A percentile compares a stretch with the other conserved stretches of the same genome.
phyloP scores from a whole-genome alignment of 768 basidiomycete species.

The Boletus rubroflammeus region DNA sequence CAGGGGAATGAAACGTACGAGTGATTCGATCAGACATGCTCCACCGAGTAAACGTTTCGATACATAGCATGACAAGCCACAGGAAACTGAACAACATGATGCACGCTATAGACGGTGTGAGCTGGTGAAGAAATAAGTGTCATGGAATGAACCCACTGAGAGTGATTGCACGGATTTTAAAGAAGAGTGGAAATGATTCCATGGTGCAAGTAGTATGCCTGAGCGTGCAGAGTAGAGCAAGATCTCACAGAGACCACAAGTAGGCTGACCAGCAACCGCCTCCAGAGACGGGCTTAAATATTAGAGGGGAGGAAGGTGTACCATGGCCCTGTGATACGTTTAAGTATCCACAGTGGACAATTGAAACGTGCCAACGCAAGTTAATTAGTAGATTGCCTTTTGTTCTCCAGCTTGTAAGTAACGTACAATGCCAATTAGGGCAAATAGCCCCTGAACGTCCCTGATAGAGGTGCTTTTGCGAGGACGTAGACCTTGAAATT shows the following conservation, averaged over 20 bases:
- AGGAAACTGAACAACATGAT: slow-evolving; percentile 44
- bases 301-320: background rate
- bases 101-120: slow-evolving; percentile 32
- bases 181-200: slow-evolving; percentile 32
- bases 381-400: slow-evolving; percentile 2
- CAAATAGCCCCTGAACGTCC: slow-evolving; percentile 21
- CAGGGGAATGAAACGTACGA: slow-evolving; percentile 34
- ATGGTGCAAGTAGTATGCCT: slow-evolving; percentile 12
- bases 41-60: slow-evolving; percentile 47
- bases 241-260: slow-evolving; percentile 23
- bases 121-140: background rate
- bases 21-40: slow-evolving; percentile 40
- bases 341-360: slow-evolving; percentile 16
- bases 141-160: slow-evolving; percentile 24
- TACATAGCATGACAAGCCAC: slow-evolving; percentile 46
- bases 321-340: background rate
- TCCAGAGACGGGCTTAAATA: slow-evolving; percentile 14
- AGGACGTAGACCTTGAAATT: background rate
- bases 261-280: slow-evolving; percentile 18
- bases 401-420: too few species aligned
- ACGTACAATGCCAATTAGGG: background rate
- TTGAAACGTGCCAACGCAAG: slow-evolving; percentile 1
- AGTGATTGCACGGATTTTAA: slow-evolving; percentile 27
- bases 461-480: too few species aligned
- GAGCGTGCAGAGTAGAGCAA: background rate